Conservation (phyloP, 2,329 filamentous ascomycete species). For the Fusarium buxicola region DNA sequence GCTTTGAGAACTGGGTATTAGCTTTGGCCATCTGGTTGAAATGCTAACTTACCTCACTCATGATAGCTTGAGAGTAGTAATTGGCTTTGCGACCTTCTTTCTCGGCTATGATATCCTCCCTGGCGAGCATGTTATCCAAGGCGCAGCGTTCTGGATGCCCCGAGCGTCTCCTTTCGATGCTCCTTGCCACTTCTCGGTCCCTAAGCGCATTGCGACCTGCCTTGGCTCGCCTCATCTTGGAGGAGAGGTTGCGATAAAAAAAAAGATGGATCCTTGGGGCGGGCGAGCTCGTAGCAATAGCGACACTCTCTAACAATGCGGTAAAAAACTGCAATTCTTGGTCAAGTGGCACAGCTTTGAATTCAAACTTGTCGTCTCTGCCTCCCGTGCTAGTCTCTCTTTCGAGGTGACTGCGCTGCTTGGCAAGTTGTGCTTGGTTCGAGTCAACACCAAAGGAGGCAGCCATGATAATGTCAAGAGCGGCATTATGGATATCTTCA, state of each 20-base stretch:
- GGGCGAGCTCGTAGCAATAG: slow-evolving; percentile 15
- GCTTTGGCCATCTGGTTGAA: background rate
- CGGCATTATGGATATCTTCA: slow-evolving; percentile 46
- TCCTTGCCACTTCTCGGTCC: slow-evolving; percentile 32
- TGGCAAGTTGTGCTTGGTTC: slow-evolving; percentile 1
- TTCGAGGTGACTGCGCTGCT: slow-evolving; percentile 21
- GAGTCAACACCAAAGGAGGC: slow-evolving; percentile 45
- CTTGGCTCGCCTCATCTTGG: slow-evolving; percentile 18
- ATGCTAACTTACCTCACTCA: slow-evolving; percentile 46
- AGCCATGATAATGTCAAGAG: slow-evolving; percentile 49
- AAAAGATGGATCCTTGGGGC: slow-evolving; percentile 18
- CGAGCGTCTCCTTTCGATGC: slow-evolving; percentile 7
- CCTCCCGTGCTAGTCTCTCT: background rate
- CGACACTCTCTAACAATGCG: slow-evolving; percentile 19
- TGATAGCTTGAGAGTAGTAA: slow-evolving; percentile 47
- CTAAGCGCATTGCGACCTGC: slow-evolving; percentile 8
- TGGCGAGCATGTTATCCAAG: slow-evolving; percentile 48
- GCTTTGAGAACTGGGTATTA: slow-evolving; percentile 7
- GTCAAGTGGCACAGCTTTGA: slow-evolving; percentile 12
- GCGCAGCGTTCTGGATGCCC: slow-evolving; percentile 30
- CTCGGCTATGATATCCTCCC: slow-evolving; percentile 46
- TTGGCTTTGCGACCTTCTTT: slow-evolving; percentile 47
- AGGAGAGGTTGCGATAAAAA: slow-evolving; percentile 20
- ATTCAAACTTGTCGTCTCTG: slow-evolving; percentile 25
- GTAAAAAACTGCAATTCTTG: slow-evolving; percentile 20